These are phyloP conservation scores for Melampsora larici-populina DNA, from an alignment of 1,284 basidiomycete genomes.

Conservation along the genomic window DNA sequence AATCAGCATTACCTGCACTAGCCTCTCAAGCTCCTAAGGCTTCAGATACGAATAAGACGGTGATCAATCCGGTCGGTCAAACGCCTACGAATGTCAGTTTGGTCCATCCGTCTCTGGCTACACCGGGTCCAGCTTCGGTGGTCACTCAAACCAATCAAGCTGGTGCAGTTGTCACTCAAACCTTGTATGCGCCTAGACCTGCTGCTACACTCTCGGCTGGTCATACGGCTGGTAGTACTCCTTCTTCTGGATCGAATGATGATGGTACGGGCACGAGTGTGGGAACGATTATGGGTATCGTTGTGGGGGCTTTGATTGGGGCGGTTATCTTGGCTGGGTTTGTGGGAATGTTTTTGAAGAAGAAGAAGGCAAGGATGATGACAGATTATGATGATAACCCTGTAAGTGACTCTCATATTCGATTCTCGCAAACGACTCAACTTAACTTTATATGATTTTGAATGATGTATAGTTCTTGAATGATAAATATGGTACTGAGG, in stretches of 20 bases:
- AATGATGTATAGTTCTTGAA: not conserved
- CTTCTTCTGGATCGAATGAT: not conserved
- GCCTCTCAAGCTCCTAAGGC: not conserved
- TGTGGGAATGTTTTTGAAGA: slow-evolving; percentile 3
- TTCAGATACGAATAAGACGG: not conserved
- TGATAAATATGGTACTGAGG: not conserved
- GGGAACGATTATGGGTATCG: slow-evolving; percentile 30
- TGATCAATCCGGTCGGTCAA: no score
- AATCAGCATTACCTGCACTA: not conserved
- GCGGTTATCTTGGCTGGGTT: slow-evolving; percentile 9
- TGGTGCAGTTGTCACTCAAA: not conserved
- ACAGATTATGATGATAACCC: not conserved
- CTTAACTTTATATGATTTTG: not conserved
- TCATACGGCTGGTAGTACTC: not conserved
- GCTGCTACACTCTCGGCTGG: not conserved
- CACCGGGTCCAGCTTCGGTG: not conserved
- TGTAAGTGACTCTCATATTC: slow-evolving; percentile 1
- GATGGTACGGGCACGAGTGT: not conserved
- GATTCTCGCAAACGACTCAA: not conserved
- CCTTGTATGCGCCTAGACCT: not conserved
- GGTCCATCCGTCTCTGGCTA: not conserved
- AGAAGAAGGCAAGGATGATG: not conserved
- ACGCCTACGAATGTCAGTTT: not conserved
- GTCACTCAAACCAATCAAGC: not conserved
- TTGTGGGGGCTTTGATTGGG: slow-evolving; percentile 7